Evolutionary conservation across 2,329 filamentous ascomycete genomes (phyloP).

Genomic region (Arthroderma uncinatum): DNA sequence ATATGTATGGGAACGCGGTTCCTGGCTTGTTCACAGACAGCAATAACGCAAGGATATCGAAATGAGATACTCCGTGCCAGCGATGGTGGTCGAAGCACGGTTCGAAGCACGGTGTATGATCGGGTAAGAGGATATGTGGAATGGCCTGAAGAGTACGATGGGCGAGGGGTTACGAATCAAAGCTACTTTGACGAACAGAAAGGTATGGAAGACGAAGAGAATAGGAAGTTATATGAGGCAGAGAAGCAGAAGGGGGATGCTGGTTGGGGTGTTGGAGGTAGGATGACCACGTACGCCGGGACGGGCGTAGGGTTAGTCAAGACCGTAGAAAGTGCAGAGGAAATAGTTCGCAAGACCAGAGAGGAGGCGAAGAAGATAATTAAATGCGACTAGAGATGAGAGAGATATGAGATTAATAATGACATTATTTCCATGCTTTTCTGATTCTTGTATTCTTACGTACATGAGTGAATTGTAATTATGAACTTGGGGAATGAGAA

Average conservation of each 20-base stretch:
- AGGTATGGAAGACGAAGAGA: slow-evolving; percentile 32
- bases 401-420: neutral
- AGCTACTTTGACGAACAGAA: slow-evolving; percentile 38
- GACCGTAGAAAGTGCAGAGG: slow-evolving; percentile 38
- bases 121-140: slow-evolving; percentile 42
- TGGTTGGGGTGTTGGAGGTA: slow-evolving; percentile 43
- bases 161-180: slow-evolving; percentile 46
- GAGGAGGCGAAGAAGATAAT: slow-evolving; percentile 19
- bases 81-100: slow-evolving; percentile 44
- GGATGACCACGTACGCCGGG: slow-evolving; percentile 53
- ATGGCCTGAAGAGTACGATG: slow-evolving; percentile 50
- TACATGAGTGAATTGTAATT: neutral
- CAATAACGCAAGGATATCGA: slow-evolving; percentile 41
- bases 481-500: neutral
- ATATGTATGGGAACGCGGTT: slow-evolving; percentile 54
- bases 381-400: neutral
- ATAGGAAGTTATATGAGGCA: slow-evolving; percentile 34
- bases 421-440: neutral
- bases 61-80: slow-evolving; percentile 37
- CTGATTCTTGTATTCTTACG: neutral
- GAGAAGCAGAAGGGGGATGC: slow-evolving; percentile 41
- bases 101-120: slow-evolving; percentile 44
- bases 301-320: slow-evolving; percentile 50
- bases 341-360: slow-evolving; percentile 43
- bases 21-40: slow-evolving; percentile 42